Base-by-base conservation (phyloP, 169 alveolate species). In the Eimeria tenella region DNA sequence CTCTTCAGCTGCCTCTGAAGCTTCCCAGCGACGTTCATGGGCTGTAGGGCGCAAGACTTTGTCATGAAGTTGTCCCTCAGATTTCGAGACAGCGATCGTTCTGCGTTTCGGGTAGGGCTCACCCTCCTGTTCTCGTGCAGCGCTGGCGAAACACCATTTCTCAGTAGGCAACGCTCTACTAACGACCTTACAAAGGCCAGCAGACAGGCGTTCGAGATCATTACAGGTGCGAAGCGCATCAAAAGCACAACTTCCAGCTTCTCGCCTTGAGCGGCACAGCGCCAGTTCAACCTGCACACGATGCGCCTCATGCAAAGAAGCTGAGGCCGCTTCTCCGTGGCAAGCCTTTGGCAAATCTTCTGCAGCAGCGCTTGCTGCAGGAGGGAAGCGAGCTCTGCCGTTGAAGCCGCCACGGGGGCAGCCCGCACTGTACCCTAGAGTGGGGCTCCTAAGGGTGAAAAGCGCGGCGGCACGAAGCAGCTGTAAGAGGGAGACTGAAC, bases 11-110 rank as follows among this genome's bases (percentile, higher is more conserved):
- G 90, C 90, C 50, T 55, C 90, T 55, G 25, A 53, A 9, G 90
- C 77, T 60, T 82, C 77, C 90, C 90, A 82, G 62, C 90, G 90
- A 17, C 90, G 90, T 5, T 23, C 49, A 31, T 82, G 90, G 55
- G 77, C 90, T 60, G 73, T 82, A 4, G 5, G 21, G 17, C n/a
- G 52, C 70, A 10, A 65, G 6, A 13, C 23, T 21, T 53, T 52
- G 13, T 7, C 21, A 19, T 11, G 56, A 8, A 50, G 23, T n/a
- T 53, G 71, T 21, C 70, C 87, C 70, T 62, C 71, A 19, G 71
- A 53, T 6, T 11, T 50, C 10, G 19, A 19, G 52, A 65, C 25
- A 50, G n/a, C 52, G 53, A 53, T 15, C 19, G 31, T 42, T 82
- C 90, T 82, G 77, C 90, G 90, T 31, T 82, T 82, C 4, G 60